A percentile compares a stretch with the other conserved stretches of the same genome.
These are phyloP conservation scores for Cymbidium sinense DNA, from an alignment of 106 monocot genomes.

Conservation along the genomic window DNA sequence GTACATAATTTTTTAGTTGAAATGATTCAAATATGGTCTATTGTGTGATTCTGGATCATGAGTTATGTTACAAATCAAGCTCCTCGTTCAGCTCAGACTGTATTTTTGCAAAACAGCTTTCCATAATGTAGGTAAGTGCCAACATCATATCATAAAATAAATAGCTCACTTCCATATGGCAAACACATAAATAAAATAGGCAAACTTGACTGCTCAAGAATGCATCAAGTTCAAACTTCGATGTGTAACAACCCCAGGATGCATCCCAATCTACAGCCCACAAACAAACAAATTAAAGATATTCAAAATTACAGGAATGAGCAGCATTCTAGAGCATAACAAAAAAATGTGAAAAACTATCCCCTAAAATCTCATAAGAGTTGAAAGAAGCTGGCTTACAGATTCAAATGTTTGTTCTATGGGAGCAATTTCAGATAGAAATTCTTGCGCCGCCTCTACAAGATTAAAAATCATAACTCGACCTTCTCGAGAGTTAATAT, in stretches of 20 bases:
- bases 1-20: not conserved
- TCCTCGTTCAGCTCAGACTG: not conserved
- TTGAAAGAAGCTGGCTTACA: constrained; percentile 36
- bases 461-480: constrained; percentile 91
- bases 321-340: not conserved
- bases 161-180: not conserved
- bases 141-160: not conserved
- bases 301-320: not conserved
- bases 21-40: not conserved
- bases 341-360: not conserved
- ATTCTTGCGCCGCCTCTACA: constrained; percentile 91
- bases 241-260: not conserved
- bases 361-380: not conserved
- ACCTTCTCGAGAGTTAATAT: constrained; percentile 82
- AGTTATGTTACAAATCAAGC: not conserved
- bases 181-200: not conserved
- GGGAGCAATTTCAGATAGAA: constrained; percentile 63
- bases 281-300: not conserved
- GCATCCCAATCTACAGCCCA: not conserved
- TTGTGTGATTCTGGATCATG: not conserved
- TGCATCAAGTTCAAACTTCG: not conserved
- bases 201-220: not conserved
- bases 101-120: not conserved
- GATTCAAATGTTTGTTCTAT: constrained; percentile 22
- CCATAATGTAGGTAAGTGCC: not conserved